Percentiles rank a stretch among this genome's conserved stretches.
Conservation (phyloP, 768 basidiomycete species). For the Rhodotorula babjevae region DNA sequence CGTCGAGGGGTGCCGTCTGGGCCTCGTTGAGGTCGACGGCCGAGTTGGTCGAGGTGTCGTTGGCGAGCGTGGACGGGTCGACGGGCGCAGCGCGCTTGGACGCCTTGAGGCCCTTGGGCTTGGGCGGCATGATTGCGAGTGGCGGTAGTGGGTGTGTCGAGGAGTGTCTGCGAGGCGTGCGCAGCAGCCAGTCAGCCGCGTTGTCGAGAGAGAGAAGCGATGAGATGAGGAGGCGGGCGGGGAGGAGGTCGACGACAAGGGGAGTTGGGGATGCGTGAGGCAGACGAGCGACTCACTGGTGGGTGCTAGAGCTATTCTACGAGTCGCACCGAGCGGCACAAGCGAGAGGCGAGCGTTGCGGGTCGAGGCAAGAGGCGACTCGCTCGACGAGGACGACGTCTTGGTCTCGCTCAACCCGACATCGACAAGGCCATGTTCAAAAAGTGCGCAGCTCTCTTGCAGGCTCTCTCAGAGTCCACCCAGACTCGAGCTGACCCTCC, state of each 20-base stretch:
- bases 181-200: too few species aligned
- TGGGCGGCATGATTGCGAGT: conserved; percentile 26
- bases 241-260: neutral
- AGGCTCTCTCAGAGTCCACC: too few species aligned
- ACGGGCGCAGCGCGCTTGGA: conserved; percentile 26
- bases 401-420: neutral
- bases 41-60: neutral
- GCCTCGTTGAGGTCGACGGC: conserved; percentile 3
- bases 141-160: neutral
- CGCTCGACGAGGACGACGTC: neutral
- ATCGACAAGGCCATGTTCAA: conserved; percentile 3
- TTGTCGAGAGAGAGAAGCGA: too few species aligned
- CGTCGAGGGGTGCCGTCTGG: conserved; percentile 34
- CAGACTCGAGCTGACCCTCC: neutral
- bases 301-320: too few species aligned
- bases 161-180: too few species aligned
- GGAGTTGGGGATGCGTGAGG: neutral
- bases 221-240: too few species aligned
- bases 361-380: neutral
- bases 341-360: neutral
- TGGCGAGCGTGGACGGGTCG: conserved; percentile 11
- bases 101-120: conserved; percentile 34
- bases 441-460: neutral
- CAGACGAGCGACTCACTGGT: too few species aligned
- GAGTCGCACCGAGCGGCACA: too few species aligned